Evolutionary conservation across 78 protist species (phyloP).

Genomic region (Dictyostelium brefeldianum): DNA sequence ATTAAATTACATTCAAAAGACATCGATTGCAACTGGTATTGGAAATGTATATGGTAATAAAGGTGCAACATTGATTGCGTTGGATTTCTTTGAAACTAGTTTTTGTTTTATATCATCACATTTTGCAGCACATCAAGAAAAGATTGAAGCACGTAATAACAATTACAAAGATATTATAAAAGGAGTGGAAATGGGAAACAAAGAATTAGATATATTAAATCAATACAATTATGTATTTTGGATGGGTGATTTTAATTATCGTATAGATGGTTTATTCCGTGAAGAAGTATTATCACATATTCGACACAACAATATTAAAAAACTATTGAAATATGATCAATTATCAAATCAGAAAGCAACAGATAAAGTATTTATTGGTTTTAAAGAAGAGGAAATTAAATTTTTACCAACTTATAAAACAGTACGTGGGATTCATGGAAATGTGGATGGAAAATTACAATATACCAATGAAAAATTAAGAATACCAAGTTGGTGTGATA

Average conservation of each 20-base stretch:
- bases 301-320: neutral
- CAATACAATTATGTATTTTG: slow-evolving; percentile 91
- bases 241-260: slow-evolving; percentile 95
- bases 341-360: slow-evolving; percentile 10
- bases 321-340: slow-evolving; percentile 85
- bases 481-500: slow-evolving; percentile 86
- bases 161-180: slow-evolving; percentile 84
- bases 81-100: slow-evolving; percentile 60
- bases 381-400: slow-evolving; percentile 29
- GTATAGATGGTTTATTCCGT: slow-evolving; percentile 82
- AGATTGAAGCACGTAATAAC: slow-evolving; percentile 71
- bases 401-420: slow-evolving; percentile 91
- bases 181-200: slow-evolving; percentile 34
- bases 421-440: neutral
- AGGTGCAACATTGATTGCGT: slow-evolving; percentile 89
- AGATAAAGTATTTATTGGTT: slow-evolving; percentile 83
- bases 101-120: slow-evolving; percentile 89
- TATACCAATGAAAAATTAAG: slow-evolving; percentile 67
- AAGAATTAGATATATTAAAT: slow-evolving; percentile 29
- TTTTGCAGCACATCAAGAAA: slow-evolving; percentile 91
- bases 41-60: slow-evolving; percentile 92
- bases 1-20: slow-evolving; percentile 49
- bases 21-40: slow-evolving; percentile 64
- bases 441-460: neutral
- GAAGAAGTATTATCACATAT: slow-evolving; percentile 55